These are phyloP conservation scores for Lanmaoa rubissima DNA, from an alignment of 768 basidiomycete genomes.

Conservation along the genomic window DNA sequence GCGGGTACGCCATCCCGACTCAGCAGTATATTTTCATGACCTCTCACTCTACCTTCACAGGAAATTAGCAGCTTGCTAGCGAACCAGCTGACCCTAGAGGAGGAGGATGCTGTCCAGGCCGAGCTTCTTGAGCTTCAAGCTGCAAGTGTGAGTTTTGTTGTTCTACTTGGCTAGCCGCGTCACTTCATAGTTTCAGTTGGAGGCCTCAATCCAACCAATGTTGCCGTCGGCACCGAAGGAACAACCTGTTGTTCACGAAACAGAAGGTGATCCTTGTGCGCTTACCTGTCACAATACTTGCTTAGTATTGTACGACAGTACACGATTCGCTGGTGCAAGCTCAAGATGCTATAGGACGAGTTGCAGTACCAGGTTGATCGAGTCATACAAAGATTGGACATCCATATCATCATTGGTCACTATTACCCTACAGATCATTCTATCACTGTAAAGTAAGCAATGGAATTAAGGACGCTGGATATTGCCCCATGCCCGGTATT, in stretches of 20 bases:
- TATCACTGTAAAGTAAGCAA: slow-evolving; percentile 12
- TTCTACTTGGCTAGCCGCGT: neutral
- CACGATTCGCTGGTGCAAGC: neutral
- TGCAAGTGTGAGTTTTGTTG: slow-evolving; percentile 48
- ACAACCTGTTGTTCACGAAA: slow-evolving; percentile 35
- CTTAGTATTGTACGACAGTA: slow-evolving; percentile 12
- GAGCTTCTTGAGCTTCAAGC: slow-evolving; percentile 73
- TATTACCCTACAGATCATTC: slow-evolving; percentile 8
- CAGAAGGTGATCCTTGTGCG: slow-evolving; percentile 30
- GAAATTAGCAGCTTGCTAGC: slow-evolving; percentile 89
- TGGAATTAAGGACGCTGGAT: neutral
- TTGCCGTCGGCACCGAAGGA: slow-evolving; percentile 57
- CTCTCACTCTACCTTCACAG: slow-evolving; percentile 40
- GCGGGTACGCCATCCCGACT: slow-evolving; percentile 47
- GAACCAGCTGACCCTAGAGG: slow-evolving; percentile 78
- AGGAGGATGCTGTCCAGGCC: slow-evolving; percentile 89
- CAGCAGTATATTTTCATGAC: neutral
- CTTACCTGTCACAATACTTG: neutral
- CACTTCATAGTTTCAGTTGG: slow-evolving; percentile 26
- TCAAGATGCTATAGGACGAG: slow-evolving; percentile 2
- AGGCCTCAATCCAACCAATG: slow-evolving; percentile 30
- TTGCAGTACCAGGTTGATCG: slow-evolving; percentile 27
- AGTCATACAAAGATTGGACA: neutral
- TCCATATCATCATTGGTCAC: neutral
- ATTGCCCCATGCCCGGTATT: neutral